phyloP scores from a whole-genome alignment of 2,329 filamentous ascomycete genomes.

The Aspergillus sp. region DNA sequence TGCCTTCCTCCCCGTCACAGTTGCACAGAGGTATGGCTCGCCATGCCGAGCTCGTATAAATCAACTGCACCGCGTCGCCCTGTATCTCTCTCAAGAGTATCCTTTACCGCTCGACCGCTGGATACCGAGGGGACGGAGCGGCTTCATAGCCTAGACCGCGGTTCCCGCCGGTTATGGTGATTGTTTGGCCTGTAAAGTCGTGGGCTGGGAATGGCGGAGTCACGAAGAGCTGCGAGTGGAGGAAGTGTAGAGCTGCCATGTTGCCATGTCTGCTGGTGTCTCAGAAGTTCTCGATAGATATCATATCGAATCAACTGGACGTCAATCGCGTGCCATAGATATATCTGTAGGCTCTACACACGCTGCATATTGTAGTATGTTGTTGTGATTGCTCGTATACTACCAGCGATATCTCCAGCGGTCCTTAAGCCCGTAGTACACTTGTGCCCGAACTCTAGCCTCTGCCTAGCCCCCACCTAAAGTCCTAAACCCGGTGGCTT shows the following conservation, averaged over 20 bases:
- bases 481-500: not conserved
- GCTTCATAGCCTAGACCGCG: not conserved
- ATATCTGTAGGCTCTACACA: too few species aligned
- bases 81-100: not conserved
- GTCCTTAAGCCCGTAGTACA: not conserved
- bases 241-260: not conserved
- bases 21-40: not conserved
- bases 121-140: not conserved
- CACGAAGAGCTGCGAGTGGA: slow-evolving; percentile 2
- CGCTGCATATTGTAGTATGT: too few species aligned
- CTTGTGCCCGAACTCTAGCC: not conserved
- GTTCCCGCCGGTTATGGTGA: not conserved
- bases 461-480: not conserved
- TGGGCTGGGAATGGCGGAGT: not conserved
- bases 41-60: not conserved
- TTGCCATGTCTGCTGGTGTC: not conserved
- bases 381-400: too few species aligned
- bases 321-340: not conserved
- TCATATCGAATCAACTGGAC: not conserved
- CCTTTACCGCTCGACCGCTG: not conserved
- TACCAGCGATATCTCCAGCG: not conserved
- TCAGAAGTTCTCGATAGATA: not conserved
- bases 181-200: not conserved
- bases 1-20: not conserved
- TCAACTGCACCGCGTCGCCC: not conserved